Evolutionary conservation across 2,329 filamentous ascomycete genomes (phyloP).

Genomic region (Fusarium gaditjirri): DNA sequence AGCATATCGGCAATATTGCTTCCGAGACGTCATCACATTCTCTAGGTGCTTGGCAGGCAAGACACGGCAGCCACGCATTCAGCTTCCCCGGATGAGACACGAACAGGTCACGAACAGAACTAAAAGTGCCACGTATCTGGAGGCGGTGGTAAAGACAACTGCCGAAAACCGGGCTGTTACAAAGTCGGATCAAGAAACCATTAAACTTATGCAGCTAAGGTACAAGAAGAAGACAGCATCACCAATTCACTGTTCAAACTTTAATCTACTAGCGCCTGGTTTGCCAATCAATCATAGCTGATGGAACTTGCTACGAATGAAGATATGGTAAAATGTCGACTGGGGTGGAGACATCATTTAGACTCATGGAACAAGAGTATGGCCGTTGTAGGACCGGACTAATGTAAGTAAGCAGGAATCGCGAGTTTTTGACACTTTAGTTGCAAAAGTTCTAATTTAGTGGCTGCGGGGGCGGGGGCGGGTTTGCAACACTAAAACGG

Average conservation of each 20-base stretch:
- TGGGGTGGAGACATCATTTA: fast-evolving
- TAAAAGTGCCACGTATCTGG: not conserved
- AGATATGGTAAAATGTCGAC: fast-evolving
- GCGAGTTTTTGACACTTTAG: fast-evolving
- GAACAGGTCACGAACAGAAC: fast-evolving
- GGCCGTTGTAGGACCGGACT: fast-evolving
- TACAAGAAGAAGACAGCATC: not conserved
- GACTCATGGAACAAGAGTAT: fast-evolving
- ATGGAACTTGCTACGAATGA: not conserved
- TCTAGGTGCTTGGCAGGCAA: fast-evolving
- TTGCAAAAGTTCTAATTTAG: not conserved
- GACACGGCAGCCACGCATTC: fast-evolving
- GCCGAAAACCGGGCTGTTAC: not conserved
- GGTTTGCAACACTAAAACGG: too few species aligned
- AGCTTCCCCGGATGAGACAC: not conserved
- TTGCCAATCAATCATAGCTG: fast-evolving
- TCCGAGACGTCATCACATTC: not conserved
- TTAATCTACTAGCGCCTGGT: fast-evolving
- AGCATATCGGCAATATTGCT: not conserved
- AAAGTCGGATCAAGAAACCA: not conserved
- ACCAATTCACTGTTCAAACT: not conserved
- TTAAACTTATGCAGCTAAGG: fast-evolving
- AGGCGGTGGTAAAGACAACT: fast-evolving
- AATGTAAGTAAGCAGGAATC: fast-evolving
- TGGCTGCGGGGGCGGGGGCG: too few species aligned